A percentile compares a stretch with the other conserved stretches of the same genome.
Evolutionary conservation across 208 protist genomes (phyloP).

Genomic region (Hexamita inflata): DNA sequence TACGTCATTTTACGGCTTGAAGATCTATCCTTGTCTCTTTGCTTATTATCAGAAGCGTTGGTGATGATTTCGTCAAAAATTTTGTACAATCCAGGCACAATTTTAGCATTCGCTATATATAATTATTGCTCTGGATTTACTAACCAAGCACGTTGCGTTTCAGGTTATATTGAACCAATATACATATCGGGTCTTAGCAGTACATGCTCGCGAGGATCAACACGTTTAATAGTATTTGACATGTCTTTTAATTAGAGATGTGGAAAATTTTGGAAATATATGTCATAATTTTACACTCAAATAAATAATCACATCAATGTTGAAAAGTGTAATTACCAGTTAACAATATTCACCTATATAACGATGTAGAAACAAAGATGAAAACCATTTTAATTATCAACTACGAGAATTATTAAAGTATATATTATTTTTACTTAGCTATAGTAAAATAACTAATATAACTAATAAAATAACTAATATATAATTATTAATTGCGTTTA

Average conservation of each 20-base stretch:
- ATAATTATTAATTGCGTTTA: too few species aligned
- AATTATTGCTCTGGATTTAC: conserved; percentile 55
- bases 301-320: background rate
- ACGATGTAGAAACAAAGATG: background rate
- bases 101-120: background rate
- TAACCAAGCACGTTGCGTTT: conserved; percentile 73
- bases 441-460: too few species aligned
- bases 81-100: conserved; percentile 81
- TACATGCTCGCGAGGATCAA: conserved; percentile 76
- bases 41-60: conserved; percentile 97
- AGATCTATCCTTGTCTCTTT: conserved; percentile 60
- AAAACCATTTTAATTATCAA: too few species aligned
- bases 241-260: background rate
- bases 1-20: background rate
- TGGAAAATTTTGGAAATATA: background rate
- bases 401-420: too few species aligned
- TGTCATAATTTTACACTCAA: background rate
- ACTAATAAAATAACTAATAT: too few species aligned
- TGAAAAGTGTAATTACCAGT: background rate
- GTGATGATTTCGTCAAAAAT: conserved; percentile 99
- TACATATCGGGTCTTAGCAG: conserved; percentile 94
- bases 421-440: too few species aligned
- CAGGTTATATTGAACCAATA: conserved; percentile 76
- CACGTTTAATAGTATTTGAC: background rate
- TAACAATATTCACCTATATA: background rate